Conservation (phyloP, 164 flowering plant genomes). For the Pachysandra terminalis region DNA sequence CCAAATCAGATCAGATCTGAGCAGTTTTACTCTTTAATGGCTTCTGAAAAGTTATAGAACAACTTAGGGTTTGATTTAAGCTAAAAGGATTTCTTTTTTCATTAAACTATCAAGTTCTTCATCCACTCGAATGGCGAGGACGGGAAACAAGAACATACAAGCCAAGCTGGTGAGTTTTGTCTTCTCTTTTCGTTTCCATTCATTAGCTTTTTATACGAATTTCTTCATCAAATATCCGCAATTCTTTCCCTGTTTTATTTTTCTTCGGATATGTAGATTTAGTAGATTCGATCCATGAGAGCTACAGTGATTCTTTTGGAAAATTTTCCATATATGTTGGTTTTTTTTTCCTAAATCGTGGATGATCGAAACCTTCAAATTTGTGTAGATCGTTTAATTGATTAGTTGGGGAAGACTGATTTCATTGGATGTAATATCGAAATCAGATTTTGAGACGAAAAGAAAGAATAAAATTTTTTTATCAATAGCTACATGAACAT, state of each 20-base stretch:
- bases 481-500: too few relatives aligned
- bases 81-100: not conserved
- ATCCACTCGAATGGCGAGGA: conserved; percentile 25
- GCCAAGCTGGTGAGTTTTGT: conserved; percentile 70
- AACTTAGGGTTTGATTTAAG: not conserved
- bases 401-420: too few relatives aligned
- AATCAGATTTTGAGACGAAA: too few relatives aligned
- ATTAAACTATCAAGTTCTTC: not conserved
- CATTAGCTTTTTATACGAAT: not conserved
- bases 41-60: too few relatives aligned
- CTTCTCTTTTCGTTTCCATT: conserved; percentile 8
- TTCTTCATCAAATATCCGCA: not conserved
- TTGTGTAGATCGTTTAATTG: too few relatives aligned
- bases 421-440: too few relatives aligned
- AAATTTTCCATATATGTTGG: not conserved
- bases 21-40: too few relatives aligned
- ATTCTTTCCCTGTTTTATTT: not conserved
- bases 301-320: not conserved
- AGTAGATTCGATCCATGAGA: not conserved
- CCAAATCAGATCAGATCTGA: not conserved
- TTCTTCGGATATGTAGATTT: not conserved
- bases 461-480: too few relatives aligned
- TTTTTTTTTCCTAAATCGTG: too few relatives aligned
- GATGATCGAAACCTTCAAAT: not conserved
- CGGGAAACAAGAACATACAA: conserved; percentile 43